A percentile compares a stretch with the other conserved stretches of the same genome.
These are phyloP conservation scores for Coniophora puteana DNA, from an alignment of 1,284 basidiomycete species.

Conservation along the genomic window DNA sequence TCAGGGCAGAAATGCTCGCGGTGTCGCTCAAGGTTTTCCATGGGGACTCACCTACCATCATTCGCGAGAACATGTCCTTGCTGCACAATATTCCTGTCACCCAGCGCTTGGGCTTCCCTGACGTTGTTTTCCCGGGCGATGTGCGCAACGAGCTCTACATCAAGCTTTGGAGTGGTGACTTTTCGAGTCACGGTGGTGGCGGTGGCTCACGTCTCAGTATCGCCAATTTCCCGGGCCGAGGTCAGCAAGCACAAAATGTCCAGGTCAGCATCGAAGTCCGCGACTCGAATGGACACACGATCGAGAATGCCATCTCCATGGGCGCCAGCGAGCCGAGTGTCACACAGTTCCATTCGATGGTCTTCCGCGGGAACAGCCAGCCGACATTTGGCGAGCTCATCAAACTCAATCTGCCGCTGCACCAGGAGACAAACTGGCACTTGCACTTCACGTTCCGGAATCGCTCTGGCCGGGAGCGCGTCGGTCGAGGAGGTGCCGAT, in stretches of 20 bases:
- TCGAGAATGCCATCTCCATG: constrained; percentile 76
- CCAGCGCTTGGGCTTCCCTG: constrained; percentile 91
- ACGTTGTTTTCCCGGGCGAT: constrained; percentile 93
- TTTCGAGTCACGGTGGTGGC: constrained; percentile 48
- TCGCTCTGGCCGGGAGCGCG: constrained; percentile 54
- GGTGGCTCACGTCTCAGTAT: constrained; percentile 55
- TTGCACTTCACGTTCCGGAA: constrained; percentile 94
- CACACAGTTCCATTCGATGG: constrained; percentile 85
- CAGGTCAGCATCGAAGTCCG: constrained; percentile 92
- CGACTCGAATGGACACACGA: constrained; percentile 65
- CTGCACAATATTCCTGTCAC: constrained; percentile 82
- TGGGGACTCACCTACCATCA: constrained; percentile 73
- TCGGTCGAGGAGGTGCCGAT: constrained; percentile 36
- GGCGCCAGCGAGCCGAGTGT: constrained; percentile 84
- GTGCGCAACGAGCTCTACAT: constrained; percentile 93
- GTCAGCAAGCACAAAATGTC: constrained; percentile 63
- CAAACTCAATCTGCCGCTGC: constrained; percentile 78
- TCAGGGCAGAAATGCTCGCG: constrained; percentile 79
- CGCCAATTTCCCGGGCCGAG: constrained; percentile 55
- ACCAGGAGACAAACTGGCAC: constrained; percentile 78
- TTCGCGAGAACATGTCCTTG: constrained; percentile 85
- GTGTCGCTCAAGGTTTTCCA: constrained; percentile 91
- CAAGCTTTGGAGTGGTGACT: constrained; percentile 91
- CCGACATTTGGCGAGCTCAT: constrained; percentile 93
- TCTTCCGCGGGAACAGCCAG: constrained; percentile 81